Percentiles rank a stretch among this genome's conserved stretches.
Conservation (phyloP, 2,329 filamentous ascomycete genomes). For the Cytospora piceicola region DNA sequence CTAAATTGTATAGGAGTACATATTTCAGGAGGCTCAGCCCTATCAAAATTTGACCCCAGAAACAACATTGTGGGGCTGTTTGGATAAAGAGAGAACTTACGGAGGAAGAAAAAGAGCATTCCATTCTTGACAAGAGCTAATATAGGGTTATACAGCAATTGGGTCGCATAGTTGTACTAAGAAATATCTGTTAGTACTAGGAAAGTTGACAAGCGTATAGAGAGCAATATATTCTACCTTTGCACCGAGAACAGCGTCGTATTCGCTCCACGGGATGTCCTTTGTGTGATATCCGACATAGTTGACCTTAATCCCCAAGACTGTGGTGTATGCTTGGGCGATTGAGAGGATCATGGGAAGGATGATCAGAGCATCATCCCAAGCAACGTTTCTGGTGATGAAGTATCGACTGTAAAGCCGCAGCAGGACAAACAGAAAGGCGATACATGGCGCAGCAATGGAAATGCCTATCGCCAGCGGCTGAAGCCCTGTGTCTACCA, state of each 20-base stretch:
- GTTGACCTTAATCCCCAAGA: conserved; percentile 19
- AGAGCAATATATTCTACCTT: not conserved
- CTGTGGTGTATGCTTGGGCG: conserved; percentile 19
- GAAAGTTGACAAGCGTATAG: not conserved
- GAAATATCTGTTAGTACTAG: not conserved
- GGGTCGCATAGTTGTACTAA: conserved; percentile 42
- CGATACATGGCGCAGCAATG: conserved; percentile 20
- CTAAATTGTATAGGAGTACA: too few relatives aligned
- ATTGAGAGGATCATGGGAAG: conserved; percentile 20
- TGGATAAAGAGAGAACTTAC: conserved; percentile 23
- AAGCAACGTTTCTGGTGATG: conserved; percentile 15
- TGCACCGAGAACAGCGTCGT: conserved; percentile 29
- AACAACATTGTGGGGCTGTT: too few relatives aligned
- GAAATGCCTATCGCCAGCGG: conserved; percentile 12
- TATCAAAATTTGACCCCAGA: too few relatives aligned
- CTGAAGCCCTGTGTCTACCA: conserved; percentile 20
- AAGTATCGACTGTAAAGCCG: conserved; percentile 22
- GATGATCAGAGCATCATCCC: conserved; percentile 22
- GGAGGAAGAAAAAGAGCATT: conserved; percentile 50
- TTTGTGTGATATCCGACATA: conserved; percentile 18
- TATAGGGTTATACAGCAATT: conserved; percentile 51
- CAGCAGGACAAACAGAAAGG: conserved; percentile 18
- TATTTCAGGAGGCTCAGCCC: too few relatives aligned
- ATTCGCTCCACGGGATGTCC: conserved; percentile 31
- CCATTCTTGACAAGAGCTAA: conserved; percentile 51